Evolutionary conservation across 257 asterid species (phyloP).

Genomic region (Penstemon barbatus): DNA sequence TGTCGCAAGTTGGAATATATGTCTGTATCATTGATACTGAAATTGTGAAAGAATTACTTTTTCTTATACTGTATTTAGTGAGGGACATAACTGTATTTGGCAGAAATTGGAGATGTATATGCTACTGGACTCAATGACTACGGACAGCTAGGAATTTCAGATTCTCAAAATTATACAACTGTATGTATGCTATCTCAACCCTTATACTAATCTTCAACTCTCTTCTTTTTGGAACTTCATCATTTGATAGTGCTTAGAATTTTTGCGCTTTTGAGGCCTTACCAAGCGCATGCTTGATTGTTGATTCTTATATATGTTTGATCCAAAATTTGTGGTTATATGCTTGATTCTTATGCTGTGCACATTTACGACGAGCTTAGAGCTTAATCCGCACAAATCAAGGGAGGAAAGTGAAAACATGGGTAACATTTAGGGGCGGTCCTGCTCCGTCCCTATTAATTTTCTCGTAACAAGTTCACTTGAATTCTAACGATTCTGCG

Average conservation of each 20-base stretch:
- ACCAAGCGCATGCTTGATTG: constrained; percentile 9
- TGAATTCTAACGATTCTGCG: too few species aligned
- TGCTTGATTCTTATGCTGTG: neutral
- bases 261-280: constrained; percentile 8
- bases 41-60: neutral
- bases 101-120: constrained; percentile 87
- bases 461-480: too few species aligned
- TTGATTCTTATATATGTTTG: constrained; percentile 4
- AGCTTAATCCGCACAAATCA: too few species aligned
- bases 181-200: constrained; percentile 72
- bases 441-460: too few species aligned
- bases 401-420: too few species aligned
- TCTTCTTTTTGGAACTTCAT: constrained; percentile 1
- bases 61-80: constrained; percentile 27
- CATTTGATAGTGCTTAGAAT: neutral
- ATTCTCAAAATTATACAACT: constrained; percentile 51
- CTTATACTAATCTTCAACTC: constrained; percentile 5
- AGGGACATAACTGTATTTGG: constrained; percentile 38
- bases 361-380: too few species aligned
- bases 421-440: too few species aligned
- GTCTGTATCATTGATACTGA: neutral
- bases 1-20: neutral
- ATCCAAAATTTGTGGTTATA: neutral
- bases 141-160: constrained; percentile 88
- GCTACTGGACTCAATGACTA: constrained; percentile 93